Evolutionary conservation across 2,329 filamentous ascomycete genomes (phyloP), one percentile per base, ranked within the genome.

Genomic region (Torrubiellomyces zombiae): DNA sequence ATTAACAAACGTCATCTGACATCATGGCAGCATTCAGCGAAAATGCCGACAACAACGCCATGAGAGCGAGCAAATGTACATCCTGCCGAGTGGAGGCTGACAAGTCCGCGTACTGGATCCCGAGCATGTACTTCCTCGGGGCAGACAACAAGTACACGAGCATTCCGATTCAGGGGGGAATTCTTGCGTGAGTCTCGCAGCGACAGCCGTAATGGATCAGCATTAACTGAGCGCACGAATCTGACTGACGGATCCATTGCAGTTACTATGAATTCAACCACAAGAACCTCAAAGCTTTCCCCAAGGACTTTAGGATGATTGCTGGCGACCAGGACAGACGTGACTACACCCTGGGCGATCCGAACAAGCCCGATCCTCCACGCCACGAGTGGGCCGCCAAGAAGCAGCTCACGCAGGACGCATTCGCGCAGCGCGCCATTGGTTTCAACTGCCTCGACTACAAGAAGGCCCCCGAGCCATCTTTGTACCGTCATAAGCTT

Each of bases 391-490:
- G 85, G 85, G 51, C 51, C 14, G 44, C 51, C 2, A 55, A 70
- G 5, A 67, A 75, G 31, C 64, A 67, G 40, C 76, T 74, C 8
- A 51, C 44, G 23, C 83, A 92, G 55, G 48, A 52, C 10, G 67
- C 73, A 26, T 65, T 94, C 18, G 56, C 55, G 25, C 77, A 92
- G 57, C 82, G 85, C 32, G 81, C 85, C 7, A 40, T 94, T 15
- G 86, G 89, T 4, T 93, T 93, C 67, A 95, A 95, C 61, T 95
- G 89, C 53, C 56, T 98, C 32, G 75, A 95, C 66, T 94, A 94
- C 45, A 41, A 39, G 16, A 57, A 51, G 14, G 39, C 50, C 0
- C 58, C 77, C 3, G 83, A 93, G 48, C 63, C 65, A 2, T 77
- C 83, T 9, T 63, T 92, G 18, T 77, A 71, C 49, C 81, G 85